These are phyloP conservation scores for Geranium incanum DNA, from an alignment of 441 rosid genomes.

Conservation along the genomic window DNA sequence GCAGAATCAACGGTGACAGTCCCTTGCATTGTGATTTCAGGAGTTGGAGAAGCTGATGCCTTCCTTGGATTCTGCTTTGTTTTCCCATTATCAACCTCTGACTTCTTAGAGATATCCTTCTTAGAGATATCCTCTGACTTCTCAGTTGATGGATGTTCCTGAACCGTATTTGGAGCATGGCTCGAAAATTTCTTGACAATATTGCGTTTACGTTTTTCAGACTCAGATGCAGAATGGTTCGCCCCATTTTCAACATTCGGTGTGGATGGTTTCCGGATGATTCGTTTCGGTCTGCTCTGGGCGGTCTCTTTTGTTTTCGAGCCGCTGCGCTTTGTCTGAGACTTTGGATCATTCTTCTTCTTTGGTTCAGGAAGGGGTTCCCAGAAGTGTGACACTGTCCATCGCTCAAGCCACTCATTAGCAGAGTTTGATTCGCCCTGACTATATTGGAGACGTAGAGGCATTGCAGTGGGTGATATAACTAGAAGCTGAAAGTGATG, in stretches of 20 bases:
- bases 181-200: conserved; percentile 36
- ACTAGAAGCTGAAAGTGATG: conserved; percentile 48
- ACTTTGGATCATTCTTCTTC: conserved; percentile 29
- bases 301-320: conserved; percentile 30
- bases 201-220: conserved; percentile 43
- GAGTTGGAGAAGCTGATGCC: conserved; percentile 26
- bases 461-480: conserved; percentile 35
- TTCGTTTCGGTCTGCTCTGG: conserved; percentile 41
- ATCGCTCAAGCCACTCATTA: conserved; percentile 64
- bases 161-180: conserved; percentile 1
- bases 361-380: conserved; percentile 34
- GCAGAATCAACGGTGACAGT: conserved; percentile 21
- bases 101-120: conserved; percentile 21
- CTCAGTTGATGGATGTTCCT: conserved; percentile 11
- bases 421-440: conserved; percentile 54
- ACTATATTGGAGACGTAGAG: conserved; percentile 43
- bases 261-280: conserved; percentile 30
- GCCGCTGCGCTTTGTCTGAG: conserved; percentile 32
- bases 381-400: conserved; percentile 63
- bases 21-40: conserved; percentile 31
- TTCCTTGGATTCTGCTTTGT: conserved; percentile 34
- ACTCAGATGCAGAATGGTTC: conserved; percentile 30
- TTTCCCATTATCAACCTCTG: conserved; percentile 36
- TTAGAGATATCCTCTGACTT: conserved; percentile 15
- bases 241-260: conserved; percentile 31